A percentile compares a stretch with the other conserved stretches of the same genome.
Conservation (phyloP, 2,329 filamentous ascomycete species). For the Akanthomyces muscarius region DNA sequence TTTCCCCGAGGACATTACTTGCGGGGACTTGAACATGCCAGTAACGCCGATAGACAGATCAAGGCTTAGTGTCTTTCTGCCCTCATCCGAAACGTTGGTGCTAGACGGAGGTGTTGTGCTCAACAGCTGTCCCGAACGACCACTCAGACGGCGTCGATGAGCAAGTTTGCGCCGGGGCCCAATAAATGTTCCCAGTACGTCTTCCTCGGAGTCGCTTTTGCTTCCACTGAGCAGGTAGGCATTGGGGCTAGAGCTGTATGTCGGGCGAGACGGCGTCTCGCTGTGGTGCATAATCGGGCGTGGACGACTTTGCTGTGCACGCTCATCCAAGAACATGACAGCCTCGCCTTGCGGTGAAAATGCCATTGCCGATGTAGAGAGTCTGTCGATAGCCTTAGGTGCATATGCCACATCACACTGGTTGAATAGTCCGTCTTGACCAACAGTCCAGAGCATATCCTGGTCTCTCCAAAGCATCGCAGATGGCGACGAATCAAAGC, state of each 20-base stretch:
- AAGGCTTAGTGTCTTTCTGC: conserved; percentile 44
- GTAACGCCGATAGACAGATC: conserved; percentile 57
- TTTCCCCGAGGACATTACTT: conserved; percentile 59
- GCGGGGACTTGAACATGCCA: conserved; percentile 54
- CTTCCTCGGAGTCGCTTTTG: conserved; percentile 62
- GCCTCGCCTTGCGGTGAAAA: conserved; percentile 59
- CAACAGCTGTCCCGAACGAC: conserved; percentile 40
- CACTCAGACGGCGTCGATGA: conserved; percentile 41
- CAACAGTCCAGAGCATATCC: conserved; percentile 63
- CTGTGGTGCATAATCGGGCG: conserved; percentile 37
- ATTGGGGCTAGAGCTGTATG: conserved; percentile 47
- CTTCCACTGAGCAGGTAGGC: conserved; percentile 52
- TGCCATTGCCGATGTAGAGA: conserved; percentile 56
- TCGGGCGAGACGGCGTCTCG: conserved; percentile 34
- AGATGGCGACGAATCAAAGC: conserved; percentile 55
- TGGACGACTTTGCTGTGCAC: conserved; percentile 41
- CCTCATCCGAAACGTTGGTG: conserved; percentile 28
- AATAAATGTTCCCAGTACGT: conserved; percentile 58
- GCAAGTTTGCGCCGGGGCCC: conserved; percentile 40
- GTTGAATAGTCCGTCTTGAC: conserved; percentile 57
- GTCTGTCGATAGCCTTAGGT: conserved; percentile 58
- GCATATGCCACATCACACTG: conserved; percentile 64
- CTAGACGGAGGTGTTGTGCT: conserved; percentile 51
- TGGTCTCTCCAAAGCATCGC: conserved; percentile 61
- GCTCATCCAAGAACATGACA: conserved; percentile 59